phyloP scores from a whole-genome alignment of 140 eudicot genomes.

The Oenanthe javanica region DNA sequence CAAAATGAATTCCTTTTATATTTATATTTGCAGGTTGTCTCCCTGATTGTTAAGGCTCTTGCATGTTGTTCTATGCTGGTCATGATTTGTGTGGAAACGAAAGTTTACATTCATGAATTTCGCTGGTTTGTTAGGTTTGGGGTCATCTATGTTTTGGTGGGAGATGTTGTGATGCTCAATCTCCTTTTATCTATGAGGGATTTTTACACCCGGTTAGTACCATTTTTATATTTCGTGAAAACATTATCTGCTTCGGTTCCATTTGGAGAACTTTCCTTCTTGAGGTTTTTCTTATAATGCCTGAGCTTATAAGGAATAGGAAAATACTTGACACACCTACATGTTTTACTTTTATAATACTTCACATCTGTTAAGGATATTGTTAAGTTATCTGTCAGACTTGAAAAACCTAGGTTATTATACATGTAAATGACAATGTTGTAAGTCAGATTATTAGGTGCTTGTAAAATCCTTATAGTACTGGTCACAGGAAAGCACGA shows the following conservation, averaged over 20 bases:
- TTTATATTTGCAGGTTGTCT: constrained; percentile 41
- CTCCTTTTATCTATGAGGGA: constrained; percentile 55
- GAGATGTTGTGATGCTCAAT: constrained; percentile 62
- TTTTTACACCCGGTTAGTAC: constrained; percentile 40
- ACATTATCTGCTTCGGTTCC: not conserved
- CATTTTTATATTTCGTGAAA: not conserved
- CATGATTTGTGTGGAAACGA: constrained; percentile 70
- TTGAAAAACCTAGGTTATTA: not conserved
- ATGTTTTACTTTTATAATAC: not conserved
- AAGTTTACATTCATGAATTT: constrained; percentile 59
- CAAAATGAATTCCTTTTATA: not conserved
- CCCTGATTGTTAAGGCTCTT: constrained; percentile 65
- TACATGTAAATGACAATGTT: not conserved
- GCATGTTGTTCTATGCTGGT: constrained; percentile 73
- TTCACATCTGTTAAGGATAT: not conserved
- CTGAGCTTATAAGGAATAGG: not conserved
- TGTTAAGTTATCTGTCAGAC: not conserved
- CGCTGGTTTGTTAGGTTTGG: constrained; percentile 87
- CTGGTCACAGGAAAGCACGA: not conserved
- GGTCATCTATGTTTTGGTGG: constrained; percentile 60
- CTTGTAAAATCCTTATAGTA: not conserved
- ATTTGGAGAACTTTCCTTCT: not conserved
- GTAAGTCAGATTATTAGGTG: not conserved
- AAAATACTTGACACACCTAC: not conserved
- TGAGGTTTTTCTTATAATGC: not conserved